Evolutionary conservation across 2,329 filamentous ascomycete genomes (phyloP).

Genomic region (Epichloe gansuensis): DNA sequence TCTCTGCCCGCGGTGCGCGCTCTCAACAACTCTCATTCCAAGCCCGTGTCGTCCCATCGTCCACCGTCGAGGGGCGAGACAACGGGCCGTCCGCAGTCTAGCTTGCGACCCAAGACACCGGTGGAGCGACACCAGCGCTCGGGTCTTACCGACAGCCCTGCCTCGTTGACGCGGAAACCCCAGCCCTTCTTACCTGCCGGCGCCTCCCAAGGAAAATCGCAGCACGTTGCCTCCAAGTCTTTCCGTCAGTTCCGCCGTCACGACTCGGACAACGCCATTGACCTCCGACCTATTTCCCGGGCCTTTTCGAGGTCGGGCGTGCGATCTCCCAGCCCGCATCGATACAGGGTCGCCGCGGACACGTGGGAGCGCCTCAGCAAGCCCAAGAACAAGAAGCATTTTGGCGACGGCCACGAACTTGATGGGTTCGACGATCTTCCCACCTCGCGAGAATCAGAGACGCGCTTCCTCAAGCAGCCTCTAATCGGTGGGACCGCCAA

Average conservation of each 20-base stretch:
- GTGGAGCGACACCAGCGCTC: constrained; percentile 45
- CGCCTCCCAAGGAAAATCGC: constrained; percentile 57
- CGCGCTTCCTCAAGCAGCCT: constrained; percentile 70
- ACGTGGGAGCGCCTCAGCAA: constrained; percentile 57
- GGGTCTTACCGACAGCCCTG: constrained; percentile 34
- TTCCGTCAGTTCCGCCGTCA: constrained; percentile 63
- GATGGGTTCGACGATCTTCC: constrained; percentile 92
- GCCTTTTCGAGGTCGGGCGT: constrained; percentile 44
- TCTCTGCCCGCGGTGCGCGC: constrained; percentile 48
- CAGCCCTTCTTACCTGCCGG: constrained; percentile 74
- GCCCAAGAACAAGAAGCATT: constrained; percentile 45
- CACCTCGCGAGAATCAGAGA: constrained; percentile 71
- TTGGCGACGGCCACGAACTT: constrained; percentile 85
- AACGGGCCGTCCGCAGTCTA: constrained; percentile 34
- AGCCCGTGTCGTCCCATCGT: constrained; percentile 37
- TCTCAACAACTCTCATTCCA: constrained; percentile 38
- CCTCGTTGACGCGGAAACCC: constrained; percentile 42
- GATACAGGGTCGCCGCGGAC: constrained; percentile 32
- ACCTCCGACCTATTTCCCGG: constrained; percentile 44
- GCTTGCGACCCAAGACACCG: constrained; percentile 56
- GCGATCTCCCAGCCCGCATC: constrained; percentile 48
- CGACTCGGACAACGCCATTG: constrained; percentile 61
- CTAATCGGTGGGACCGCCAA: constrained; percentile 52
- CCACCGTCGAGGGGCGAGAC: constrained; percentile 46
- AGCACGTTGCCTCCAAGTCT: constrained; percentile 62